Conservation (phyloP, 1,284 basidiomycete species). For the Papiliotrema laurentii region DNA sequence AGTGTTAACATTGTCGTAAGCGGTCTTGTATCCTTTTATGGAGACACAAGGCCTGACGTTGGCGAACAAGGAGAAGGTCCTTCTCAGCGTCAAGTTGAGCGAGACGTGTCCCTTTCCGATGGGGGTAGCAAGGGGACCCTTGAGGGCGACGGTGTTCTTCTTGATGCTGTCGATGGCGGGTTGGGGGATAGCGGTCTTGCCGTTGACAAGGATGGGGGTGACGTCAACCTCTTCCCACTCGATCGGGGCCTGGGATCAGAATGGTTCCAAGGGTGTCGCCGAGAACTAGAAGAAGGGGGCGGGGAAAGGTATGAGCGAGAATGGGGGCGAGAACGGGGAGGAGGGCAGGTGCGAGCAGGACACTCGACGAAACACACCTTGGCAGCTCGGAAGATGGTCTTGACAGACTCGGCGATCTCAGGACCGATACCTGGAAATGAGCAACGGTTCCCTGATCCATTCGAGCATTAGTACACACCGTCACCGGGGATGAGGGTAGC, state of each 20-base stretch:
- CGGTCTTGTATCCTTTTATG: constrained; percentile 95
- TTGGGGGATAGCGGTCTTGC: constrained; percentile 96
- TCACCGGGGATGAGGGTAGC: constrained; percentile 36
- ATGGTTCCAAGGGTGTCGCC: not conserved
- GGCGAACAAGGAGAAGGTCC: constrained; percentile 97
- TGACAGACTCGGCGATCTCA: constrained; percentile 95
- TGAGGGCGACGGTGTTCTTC: constrained; percentile 96
- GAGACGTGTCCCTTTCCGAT: constrained; percentile 99
- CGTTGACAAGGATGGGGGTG: constrained; percentile 85
- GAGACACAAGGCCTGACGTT: constrained; percentile 97
- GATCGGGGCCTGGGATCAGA: constrained; percentile 71
- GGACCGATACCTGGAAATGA: constrained; percentile 79
- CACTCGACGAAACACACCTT: constrained; percentile 53
- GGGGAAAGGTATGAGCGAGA: not conserved
- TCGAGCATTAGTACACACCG: constrained; percentile 19
- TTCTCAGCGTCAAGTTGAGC: constrained; percentile 90
- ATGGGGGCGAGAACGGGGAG: not conserved
- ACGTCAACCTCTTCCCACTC: constrained; percentile 99
- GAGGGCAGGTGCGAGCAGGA: not conserved
- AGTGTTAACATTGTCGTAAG: constrained; percentile 97
- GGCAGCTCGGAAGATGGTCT: constrained; percentile 86
- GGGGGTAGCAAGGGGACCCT: constrained; percentile 92
- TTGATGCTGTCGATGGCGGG: constrained; percentile 85
- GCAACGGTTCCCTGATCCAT: not conserved
- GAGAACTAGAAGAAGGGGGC: not conserved